These are phyloP conservation scores for Chenopodium quinoa DNA, from an alignment of 148 eudicot genomes.

Conservation along the genomic window DNA sequence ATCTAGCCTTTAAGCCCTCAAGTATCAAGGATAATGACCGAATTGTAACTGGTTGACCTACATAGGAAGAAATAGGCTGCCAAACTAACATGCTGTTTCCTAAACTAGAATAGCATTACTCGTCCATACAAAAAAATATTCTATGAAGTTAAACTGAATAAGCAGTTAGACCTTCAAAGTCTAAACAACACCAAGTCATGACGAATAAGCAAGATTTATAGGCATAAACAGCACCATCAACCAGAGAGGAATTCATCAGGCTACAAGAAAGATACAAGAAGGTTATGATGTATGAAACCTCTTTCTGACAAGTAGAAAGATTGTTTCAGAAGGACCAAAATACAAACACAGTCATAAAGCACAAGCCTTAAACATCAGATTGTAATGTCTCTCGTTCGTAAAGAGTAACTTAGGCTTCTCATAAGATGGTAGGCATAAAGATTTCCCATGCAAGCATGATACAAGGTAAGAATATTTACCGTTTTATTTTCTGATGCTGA, in stretches of 20 bases:
- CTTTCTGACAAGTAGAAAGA: neutral
- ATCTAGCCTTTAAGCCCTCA: no score
- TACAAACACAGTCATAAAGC: neutral
- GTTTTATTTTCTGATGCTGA: conserved; percentile 1
- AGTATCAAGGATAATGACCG: no score
- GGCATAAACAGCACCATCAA: neutral
- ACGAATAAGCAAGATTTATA: neutral
- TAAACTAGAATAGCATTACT: neutral
- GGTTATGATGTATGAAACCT: neutral
- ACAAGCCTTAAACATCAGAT: neutral
- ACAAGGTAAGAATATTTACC: neutral
- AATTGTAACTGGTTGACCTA: neutral
- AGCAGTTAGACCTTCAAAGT: neutral
- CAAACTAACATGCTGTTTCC: neutral
- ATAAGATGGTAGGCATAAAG: neutral
- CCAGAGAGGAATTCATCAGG: neutral
- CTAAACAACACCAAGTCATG: neutral
- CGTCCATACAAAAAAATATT: neutral
- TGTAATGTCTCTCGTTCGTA: neutral
- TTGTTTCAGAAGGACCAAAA: neutral
- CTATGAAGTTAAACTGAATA: neutral
- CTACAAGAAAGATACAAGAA: neutral
- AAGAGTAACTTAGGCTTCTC: neutral
- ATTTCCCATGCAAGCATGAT: neutral
- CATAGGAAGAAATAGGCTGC: no score